These are phyloP conservation scores for Geranium incanum DNA, from an alignment of 441 rosid species.

Conservation along the genomic window DNA sequence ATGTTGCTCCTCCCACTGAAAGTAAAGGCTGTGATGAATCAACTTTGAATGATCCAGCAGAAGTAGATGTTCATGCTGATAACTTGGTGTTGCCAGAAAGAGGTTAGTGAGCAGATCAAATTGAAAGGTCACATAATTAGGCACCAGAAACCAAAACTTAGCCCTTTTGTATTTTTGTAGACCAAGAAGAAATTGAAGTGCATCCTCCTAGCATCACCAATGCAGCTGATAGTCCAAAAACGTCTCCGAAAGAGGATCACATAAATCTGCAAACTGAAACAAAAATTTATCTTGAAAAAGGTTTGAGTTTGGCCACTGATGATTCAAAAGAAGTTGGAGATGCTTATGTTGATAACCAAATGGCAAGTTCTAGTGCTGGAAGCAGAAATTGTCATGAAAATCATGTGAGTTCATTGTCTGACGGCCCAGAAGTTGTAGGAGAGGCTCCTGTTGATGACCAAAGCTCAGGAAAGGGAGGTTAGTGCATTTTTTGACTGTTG, in stretches of 20 bases:
- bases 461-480: background rate
- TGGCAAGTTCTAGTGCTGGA: background rate
- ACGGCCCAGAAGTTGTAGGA: background rate
- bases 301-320: background rate
- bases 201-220: background rate
- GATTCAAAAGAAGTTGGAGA: background rate
- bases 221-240: background rate
- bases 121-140: background rate
- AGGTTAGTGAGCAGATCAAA: background rate
- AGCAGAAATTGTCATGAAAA: background rate
- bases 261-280: background rate
- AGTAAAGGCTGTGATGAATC: background rate
- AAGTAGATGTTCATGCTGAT: background rate
- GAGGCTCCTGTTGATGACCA: background rate
- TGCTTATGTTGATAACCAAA: background rate
- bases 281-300: background rate
- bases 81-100: background rate
- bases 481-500: background rate
- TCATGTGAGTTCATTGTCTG: background rate
- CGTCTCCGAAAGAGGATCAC: background rate
- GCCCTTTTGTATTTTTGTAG: background rate
- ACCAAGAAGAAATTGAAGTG: background rate
- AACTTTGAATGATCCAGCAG: background rate
- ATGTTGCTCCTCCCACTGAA: slow-evolving; percentile 14
- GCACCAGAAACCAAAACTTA: background rate